Percentiles rank a stretch among this genome's conserved stretches.
phyloP scores from a whole-genome alignment of 352 stramenopile genomes.

The Elongisporangium prolatum region DNA sequence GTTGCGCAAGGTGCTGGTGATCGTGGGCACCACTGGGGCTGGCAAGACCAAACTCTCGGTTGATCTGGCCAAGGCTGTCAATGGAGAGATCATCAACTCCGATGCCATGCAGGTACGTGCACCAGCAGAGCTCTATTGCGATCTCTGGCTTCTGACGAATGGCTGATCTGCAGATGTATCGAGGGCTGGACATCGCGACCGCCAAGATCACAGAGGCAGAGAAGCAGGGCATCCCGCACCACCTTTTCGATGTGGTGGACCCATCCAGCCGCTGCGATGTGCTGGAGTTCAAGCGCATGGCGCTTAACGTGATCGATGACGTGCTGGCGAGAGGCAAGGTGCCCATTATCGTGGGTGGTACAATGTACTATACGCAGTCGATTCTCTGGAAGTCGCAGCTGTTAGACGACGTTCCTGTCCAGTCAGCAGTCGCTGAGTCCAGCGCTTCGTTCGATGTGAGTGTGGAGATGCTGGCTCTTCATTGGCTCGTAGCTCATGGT shows the following conservation, averaged over 20 bases:
- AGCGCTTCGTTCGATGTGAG: neutral
- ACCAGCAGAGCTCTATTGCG: neutral
- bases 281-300: constrained; percentile 74
- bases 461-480: neutral
- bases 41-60: constrained; percentile 92
- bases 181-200: constrained; percentile 84
- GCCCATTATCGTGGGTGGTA: constrained; percentile 89
- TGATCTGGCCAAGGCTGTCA: constrained; percentile 85
- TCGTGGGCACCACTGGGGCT: constrained; percentile 88
- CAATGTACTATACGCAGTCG: constrained; percentile 92
- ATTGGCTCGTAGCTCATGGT: neutral
- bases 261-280: constrained; percentile 73
- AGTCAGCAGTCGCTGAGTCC: neutral
- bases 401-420: constrained; percentile 60
- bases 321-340: constrained; percentile 83
- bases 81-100: constrained; percentile 89
- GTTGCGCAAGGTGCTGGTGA: constrained; percentile 81
- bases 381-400: constrained; percentile 87
- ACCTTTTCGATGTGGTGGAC: constrained; percentile 86
- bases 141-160: neutral
- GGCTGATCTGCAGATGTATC: constrained; percentile 64
- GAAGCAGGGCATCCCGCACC: constrained; percentile 85
- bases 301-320: constrained; percentile 75
- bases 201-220: constrained; percentile 86
- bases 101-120: constrained; percentile 83